These are phyloP conservation scores for Ensete glaucum DNA, from an alignment of 176 grass and related monocot species.

Conservation along the genomic window DNA sequence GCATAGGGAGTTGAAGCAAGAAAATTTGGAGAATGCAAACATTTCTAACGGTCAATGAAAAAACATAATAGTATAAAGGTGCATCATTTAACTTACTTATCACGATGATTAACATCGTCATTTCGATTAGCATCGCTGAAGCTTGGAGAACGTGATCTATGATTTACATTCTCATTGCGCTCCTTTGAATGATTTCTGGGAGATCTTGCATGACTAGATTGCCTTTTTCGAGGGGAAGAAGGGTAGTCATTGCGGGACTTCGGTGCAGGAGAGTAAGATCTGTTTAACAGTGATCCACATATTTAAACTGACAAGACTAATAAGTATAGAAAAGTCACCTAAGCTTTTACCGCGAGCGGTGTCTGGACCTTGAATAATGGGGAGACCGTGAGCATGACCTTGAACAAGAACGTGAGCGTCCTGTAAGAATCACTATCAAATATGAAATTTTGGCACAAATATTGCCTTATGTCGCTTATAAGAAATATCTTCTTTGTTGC, in stretches of 20 bases:
- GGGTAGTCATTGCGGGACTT: constrained; percentile 49
- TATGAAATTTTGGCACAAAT: background rate
- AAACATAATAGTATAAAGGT: too few relatives aligned
- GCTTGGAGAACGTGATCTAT: constrained; percentile 41
- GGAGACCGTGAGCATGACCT: constrained; percentile 52
- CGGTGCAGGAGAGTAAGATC: constrained; percentile 70
- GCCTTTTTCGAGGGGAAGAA: constrained; percentile 46
- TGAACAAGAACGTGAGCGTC: constrained; percentile 66
- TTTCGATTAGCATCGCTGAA: constrained; percentile 25
- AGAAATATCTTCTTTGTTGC: background rate
- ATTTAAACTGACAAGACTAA: background rate
- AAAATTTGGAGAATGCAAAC: too few relatives aligned
- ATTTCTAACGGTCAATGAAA: too few relatives aligned
- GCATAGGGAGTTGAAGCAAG: too few relatives aligned
- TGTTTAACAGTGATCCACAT: constrained; percentile 2
- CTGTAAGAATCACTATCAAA: constrained; percentile 24
- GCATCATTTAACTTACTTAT: constrained; percentile 40
- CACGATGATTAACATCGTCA: constrained; percentile 25
- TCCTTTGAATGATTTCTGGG: constrained; percentile 36
- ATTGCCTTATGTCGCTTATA: too few relatives aligned
- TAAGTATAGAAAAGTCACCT: background rate
- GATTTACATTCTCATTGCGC: constrained; percentile 31
- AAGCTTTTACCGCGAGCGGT: constrained; percentile 54
- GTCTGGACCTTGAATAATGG: constrained; percentile 37
- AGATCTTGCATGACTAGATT: constrained; percentile 31